Conservation (phyloP, 768 basidiomycete species). For the Termitomyces sp. region DNA sequence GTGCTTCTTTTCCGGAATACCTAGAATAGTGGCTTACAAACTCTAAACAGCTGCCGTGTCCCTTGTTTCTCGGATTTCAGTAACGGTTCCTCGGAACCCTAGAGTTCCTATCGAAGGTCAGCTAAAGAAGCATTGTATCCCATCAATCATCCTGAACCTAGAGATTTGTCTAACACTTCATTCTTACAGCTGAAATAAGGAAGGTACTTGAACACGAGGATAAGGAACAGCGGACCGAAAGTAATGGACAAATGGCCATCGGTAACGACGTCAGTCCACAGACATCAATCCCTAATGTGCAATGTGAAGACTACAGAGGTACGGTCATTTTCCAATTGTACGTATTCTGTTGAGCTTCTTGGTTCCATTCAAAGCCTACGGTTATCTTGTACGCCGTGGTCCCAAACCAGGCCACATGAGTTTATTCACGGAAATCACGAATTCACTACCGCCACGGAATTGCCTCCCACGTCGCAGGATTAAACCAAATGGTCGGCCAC, state of each 20-base stretch:
- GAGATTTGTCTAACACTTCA: not conserved
- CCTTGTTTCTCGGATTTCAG: not conserved
- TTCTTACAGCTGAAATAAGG: not conserved
- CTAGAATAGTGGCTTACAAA: not conserved
- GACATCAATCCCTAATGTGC: not conserved
- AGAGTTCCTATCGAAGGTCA: not conserved
- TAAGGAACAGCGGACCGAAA: not conserved
- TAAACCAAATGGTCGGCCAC: conserved; percentile 8
- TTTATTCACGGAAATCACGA: conserved; percentile 4
- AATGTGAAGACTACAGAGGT: not conserved
- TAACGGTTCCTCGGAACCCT: not conserved
- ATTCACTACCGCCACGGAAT: not conserved
- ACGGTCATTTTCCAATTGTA: not conserved
- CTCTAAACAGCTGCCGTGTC: not conserved
- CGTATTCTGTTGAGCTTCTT: not conserved
- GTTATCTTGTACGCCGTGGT: not conserved
- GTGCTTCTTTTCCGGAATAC: not conserved
- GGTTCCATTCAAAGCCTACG: not conserved
- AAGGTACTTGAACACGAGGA: not conserved
- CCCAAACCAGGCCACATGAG: not conserved
- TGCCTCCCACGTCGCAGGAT: conserved; percentile 7
- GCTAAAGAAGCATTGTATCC: not conserved
- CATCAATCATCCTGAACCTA: not conserved
- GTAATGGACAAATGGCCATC: not conserved
- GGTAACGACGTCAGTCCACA: not conserved